Evolutionary conservation across 1,139 yeast species (phyloP), one percentile per base, ranked within the genome.

Genomic region (Lodderomyces pseudojiufengensis): DNA sequence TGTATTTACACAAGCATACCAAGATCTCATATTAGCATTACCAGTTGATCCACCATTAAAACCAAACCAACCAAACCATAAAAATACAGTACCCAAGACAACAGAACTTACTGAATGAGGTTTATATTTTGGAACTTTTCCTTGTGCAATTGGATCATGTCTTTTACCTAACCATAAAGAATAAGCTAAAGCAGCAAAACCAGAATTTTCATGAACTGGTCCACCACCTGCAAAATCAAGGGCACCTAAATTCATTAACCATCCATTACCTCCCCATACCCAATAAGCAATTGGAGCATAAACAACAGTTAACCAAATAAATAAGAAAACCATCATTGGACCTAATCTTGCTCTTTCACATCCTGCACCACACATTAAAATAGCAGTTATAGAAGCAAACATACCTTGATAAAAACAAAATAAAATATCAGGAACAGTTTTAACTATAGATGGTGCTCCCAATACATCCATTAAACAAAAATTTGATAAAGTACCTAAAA

Each of bases 171-270:
- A 68, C 41, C 85, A 87, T 41, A 80, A 78, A 11, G 94, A 81
- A 50, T 84, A 84, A 8, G 85, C 95, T 51, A 90, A 80, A 2
- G 95, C 97, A 29, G 88, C 84, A 16, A 87, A 84, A 48, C 97
- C 97, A 22, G 95, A 80, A 25, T 87, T 75, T 39, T 92, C 86
- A 59, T 92, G 97, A 29, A 92, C 96, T 1, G 97, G 95, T 0
- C 97, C 97, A 36, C 97, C 97, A 27, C 98, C 98, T 23, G 98
- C 97, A 59, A 87, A 92, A 58, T 92, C 98, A 40, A 90, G 69
- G 1, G 83, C 97, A 13, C 95, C 96, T 60, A 70, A 76, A 11
- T 46, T 41, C 30, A 65, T 55, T 27, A 96, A 95, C 97, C 97
- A 92, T 29, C 97, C 97, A 18, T 18, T 18, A 31, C 81, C 80